phyloP scores from a whole-genome alignment of 2,329 filamentous ascomycete species.

The Fusarium poae region DNA sequence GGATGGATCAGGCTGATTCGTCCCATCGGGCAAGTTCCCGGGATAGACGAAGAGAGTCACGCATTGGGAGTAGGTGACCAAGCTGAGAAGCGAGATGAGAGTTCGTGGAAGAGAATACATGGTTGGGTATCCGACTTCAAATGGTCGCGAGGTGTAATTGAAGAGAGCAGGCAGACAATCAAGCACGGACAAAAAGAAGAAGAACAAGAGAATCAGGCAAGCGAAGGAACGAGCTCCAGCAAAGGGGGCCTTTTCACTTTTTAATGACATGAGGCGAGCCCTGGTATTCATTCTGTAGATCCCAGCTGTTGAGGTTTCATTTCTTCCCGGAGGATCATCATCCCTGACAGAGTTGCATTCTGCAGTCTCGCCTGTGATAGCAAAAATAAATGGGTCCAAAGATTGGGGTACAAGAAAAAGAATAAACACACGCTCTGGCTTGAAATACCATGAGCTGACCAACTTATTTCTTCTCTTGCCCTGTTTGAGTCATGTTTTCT shows the following conservation, averaged over 20 bases:
- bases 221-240: too few relatives aligned
- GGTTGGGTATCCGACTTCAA: constrained; percentile 22
- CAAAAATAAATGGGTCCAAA: background rate
- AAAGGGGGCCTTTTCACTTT: background rate
- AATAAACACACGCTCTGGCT: background rate
- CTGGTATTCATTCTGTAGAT: background rate
- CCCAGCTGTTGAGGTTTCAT: constrained; percentile 5
- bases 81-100: constrained; percentile 44
- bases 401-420: background rate
- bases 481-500: background rate
- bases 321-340: constrained; percentile 1
- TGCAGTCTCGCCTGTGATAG: background rate
- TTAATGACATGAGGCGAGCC: background rate
- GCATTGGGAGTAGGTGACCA: constrained; percentile 1
- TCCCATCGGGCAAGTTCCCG: background rate
- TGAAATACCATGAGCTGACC: too few relatives aligned
- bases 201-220: background rate
- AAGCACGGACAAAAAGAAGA: background rate
- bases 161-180: background rate
- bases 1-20: background rate
- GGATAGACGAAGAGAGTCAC: constrained; percentile 11
- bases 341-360: background rate
- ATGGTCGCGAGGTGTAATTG: background rate
- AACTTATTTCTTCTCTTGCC: background rate
- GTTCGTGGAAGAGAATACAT: constrained; percentile 62